Percentiles rank a stretch among this genome's conserved stretches.
Evolutionary conservation across 2,329 filamentous ascomycete genomes (phyloP).

Genomic region (Xylaria sp.): DNA sequence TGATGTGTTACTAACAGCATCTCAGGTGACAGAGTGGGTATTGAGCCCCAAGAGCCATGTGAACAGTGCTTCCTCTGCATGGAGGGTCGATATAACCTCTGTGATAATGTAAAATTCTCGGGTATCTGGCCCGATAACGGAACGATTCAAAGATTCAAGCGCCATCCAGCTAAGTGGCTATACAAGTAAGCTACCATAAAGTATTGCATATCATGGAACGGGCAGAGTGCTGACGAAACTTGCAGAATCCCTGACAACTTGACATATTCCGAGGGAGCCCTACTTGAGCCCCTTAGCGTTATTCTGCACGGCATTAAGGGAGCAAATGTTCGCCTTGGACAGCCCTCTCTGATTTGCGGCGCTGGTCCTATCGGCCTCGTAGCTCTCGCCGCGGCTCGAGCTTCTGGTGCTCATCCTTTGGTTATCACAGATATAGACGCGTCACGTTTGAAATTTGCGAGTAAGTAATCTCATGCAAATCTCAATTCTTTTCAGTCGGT

Average conservation of each 20-base stretch:
- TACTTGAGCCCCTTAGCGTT: slow-evolving; percentile 72
- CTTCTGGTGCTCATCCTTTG: slow-evolving; percentile 70
- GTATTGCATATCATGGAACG: background rate
- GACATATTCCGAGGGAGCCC: slow-evolving; percentile 66
- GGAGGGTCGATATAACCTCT: slow-evolving; percentile 71
- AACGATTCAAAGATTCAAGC: slow-evolving; percentile 69
- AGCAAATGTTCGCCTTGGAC: slow-evolving; percentile 63
- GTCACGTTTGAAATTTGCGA: slow-evolving; percentile 65
- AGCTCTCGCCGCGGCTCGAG: slow-evolving; percentile 65
- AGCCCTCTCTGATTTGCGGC: slow-evolving; percentile 66
- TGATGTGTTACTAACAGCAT: slow-evolving; percentile 6
- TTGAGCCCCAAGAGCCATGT: slow-evolving; percentile 74
- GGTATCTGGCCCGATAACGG: slow-evolving; percentile 70
- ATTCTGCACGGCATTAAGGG: slow-evolving; percentile 68
- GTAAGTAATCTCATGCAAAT: slow-evolving; percentile 20
- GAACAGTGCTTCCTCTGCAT: slow-evolving; percentile 67
- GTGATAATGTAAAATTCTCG: slow-evolving; percentile 68
- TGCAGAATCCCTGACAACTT: slow-evolving; percentile 62
- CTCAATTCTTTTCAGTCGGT: background rate
- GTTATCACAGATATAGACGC: slow-evolving; percentile 72
- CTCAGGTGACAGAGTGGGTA: slow-evolving; percentile 69
- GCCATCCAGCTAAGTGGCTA: slow-evolving; percentile 69
- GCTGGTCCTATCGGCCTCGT: slow-evolving; percentile 72
- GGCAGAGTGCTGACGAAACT: slow-evolving; percentile 23
- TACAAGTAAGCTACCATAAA: slow-evolving; percentile 54